Evolutionary conservation across 768 basidiomycete species (phyloP).

Genomic region (Neoboletus magnificus): DNA sequence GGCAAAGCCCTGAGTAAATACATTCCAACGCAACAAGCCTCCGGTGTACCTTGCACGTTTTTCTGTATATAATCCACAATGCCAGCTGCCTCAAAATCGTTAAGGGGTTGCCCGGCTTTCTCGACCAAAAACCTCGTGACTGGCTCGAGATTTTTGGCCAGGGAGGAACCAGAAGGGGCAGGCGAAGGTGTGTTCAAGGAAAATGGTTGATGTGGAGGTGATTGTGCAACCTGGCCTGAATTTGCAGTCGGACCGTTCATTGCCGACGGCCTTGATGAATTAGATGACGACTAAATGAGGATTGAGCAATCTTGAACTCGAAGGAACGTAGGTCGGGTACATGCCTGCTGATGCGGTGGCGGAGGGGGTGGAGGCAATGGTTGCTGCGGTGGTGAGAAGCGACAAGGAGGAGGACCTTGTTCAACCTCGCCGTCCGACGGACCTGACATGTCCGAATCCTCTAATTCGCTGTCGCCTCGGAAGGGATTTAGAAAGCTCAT

Average conservation of each 20-base stretch:
- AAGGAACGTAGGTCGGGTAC: constrained; percentile 18
- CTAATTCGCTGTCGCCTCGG: constrained; percentile 22
- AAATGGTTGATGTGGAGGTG: constrained; percentile 17
- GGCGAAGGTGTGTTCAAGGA: constrained; percentile 16
- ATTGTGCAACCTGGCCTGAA: constrained; percentile 9
- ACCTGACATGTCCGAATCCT: constrained; percentile 18
- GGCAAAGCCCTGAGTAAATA: constrained; percentile 10
- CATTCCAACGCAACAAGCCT: constrained; percentile 6
- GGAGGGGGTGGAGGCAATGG: constrained; percentile 20
- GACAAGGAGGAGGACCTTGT: constrained; percentile 25
- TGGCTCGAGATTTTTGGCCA: constrained; percentile 45
- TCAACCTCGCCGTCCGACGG: constrained; percentile 28
- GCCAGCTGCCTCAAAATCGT: constrained; percentile 50
- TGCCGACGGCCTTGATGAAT: constrained; percentile 14
- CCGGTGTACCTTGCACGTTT: constrained; percentile 43
- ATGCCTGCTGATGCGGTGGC: constrained; percentile 26
- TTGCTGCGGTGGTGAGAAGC: constrained; percentile 23
- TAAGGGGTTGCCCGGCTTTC: constrained; percentile 46
- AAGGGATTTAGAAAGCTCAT: constrained; percentile 52
- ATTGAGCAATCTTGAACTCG: constrained; percentile 22
- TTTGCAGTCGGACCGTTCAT: constrained; percentile 13
- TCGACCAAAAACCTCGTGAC: constrained; percentile 48
- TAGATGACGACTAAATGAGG: constrained; percentile 23
- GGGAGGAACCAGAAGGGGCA: constrained; percentile 19
- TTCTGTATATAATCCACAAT: constrained; percentile 54